Evolutionary conservation across 192 early-diverging fungal species (phyloP), one percentile per base, ranked within the genome.

Genomic region (Backusella circina): DNA sequence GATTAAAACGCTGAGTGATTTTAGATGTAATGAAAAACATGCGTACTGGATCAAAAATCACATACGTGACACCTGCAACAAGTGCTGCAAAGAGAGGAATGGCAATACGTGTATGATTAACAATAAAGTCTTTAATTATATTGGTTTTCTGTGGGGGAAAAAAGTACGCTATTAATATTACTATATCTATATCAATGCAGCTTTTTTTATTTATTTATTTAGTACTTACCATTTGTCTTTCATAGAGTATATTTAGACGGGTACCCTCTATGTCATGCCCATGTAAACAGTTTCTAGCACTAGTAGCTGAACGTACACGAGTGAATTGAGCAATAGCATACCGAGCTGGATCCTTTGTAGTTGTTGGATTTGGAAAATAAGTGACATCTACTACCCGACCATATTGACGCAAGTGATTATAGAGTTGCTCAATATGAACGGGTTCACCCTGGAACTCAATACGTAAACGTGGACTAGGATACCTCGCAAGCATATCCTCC

Each of bases 231-330:
- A 89, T 37, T 38, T 85, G 84, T 31, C 80, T 79, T 41, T 92
- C 90, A 78, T 90, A 95, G 13, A 84, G 79, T 31, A 93, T 83
- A 35, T 78, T 78, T 32, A 94, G 72, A 35, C 84, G 78, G 0
- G 97, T 95, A 3, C 82, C 86, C 26, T 90, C 87, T 54, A 98
- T 80, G 3, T 85, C 76, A 67, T 91, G 75, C n/a, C 95, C 95
- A 74, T 99, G 93, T 38, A 96, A 82, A 83, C 98, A 99, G 75
- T 95, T 96, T 36, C 93, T 88, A 5, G 98, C 98, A 70, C 92
- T 93, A 1, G 97, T 94, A n/a, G 98, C 95, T 0, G 91, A 84
- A 7, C 95, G 90, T 75, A 93, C 87, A 51, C 86, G 81, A 35
- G 89, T 83, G 77, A 92, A 99, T 71, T 94, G 89, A 71, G 97